Evolutionary conservation across 345 rosid species (phyloP).

Genomic region (Angophora floribunda): DNA sequence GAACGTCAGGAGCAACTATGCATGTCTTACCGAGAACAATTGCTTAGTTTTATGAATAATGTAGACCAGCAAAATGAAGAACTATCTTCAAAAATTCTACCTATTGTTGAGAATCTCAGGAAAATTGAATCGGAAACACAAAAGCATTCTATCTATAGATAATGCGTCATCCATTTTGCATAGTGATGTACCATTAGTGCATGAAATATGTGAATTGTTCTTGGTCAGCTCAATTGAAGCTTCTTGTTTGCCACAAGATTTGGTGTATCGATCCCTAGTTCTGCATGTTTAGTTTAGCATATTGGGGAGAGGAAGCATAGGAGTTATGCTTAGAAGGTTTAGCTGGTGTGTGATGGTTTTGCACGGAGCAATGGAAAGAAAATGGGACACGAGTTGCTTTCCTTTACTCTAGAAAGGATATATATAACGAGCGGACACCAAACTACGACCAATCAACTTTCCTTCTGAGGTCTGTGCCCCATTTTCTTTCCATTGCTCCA

Average conservation of each 20-base stretch:
- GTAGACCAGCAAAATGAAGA: conserved; percentile 58
- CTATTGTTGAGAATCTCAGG: conserved; percentile 42
- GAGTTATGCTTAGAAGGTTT: neutral
- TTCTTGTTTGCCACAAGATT: neutral
- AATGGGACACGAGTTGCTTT: neutral
- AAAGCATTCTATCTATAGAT: conserved; percentile 17
- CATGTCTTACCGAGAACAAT: conserved; percentile 29
- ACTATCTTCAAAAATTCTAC: conserved; percentile 39
- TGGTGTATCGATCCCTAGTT: neutral
- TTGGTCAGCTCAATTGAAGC: neutral
- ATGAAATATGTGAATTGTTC: neutral
- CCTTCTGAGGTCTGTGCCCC: neutral
- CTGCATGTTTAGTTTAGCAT: neutral
- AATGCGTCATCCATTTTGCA: neutral
- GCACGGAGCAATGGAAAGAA: neutral
- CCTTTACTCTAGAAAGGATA: neutral
- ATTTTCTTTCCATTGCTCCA: neutral
- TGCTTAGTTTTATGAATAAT: conserved; percentile 40
- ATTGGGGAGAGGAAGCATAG: neutral
- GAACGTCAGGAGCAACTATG: conserved; percentile 51
- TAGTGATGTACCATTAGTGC: neutral
- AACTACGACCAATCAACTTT: neutral
- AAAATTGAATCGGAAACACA: conserved; percentile 42
- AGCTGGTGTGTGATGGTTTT: neutral
- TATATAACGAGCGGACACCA: neutral